Conservation (phyloP, 2,329 filamentous ascomycete species). For the Venturiaceae sp. region DNA sequence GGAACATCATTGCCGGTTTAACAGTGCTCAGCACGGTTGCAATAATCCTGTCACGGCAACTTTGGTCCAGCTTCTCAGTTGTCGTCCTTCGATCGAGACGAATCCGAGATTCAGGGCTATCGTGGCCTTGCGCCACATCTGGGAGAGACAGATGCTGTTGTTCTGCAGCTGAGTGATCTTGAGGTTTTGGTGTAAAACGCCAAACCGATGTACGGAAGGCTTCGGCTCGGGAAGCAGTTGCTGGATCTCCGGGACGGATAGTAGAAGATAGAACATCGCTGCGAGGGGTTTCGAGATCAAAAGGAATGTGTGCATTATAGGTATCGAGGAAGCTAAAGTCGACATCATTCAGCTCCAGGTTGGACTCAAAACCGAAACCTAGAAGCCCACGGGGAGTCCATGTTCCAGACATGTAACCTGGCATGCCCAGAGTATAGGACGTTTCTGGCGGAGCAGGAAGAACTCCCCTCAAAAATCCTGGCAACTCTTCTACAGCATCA, state of each 20-base stretch:
- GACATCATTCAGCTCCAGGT: conserved; percentile 34
- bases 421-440: conserved; percentile 12
- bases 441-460: neutral
- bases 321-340: conserved; percentile 35
- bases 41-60: conserved; percentile 48
- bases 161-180: conserved; percentile 18
- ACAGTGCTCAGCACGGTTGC: conserved; percentile 54
- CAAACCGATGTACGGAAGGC: conserved; percentile 34
- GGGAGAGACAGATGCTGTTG: conserved; percentile 29
- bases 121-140: conserved; percentile 19
- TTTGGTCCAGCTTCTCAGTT: conserved; percentile 29
- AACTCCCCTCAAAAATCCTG: conserved; percentile 15
- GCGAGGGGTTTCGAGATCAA: conserved; percentile 19
- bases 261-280: conserved; percentile 5
- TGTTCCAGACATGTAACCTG: conserved; percentile 22
- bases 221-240: conserved; percentile 11
- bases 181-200: conserved; percentile 30
- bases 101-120: conserved; percentile 14
- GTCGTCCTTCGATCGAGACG: conserved; percentile 31
- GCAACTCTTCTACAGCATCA: neutral
- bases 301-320: conserved; percentile 34
- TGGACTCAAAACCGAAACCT: conserved; percentile 34
- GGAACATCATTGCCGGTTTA: conserved; percentile 37
- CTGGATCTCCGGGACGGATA: conserved; percentile 13
- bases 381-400: conserved; percentile 34